Evolutionary conservation across 768 basidiomycete species (phyloP).

Genomic region (Nidula microcarpa): DNA sequence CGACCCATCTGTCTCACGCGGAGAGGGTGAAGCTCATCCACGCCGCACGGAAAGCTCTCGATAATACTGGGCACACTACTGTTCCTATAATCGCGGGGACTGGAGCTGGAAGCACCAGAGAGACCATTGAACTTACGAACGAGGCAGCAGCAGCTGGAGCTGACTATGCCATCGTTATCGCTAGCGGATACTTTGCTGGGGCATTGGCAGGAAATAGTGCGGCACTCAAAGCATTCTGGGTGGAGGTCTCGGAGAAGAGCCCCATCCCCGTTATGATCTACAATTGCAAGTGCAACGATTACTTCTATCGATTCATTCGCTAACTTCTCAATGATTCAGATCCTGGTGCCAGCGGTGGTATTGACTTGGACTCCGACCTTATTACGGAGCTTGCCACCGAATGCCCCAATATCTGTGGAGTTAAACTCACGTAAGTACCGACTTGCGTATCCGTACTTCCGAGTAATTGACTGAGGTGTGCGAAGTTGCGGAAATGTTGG

Average conservation of each 20-base stretch:
- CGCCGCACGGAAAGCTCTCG: conserved; percentile 67
- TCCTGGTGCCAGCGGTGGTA: conserved; percentile 84
- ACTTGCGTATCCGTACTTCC: conserved; percentile 1
- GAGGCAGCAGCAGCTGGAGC: conserved; percentile 85
- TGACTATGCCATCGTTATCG: conserved; percentile 82
- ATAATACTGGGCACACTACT: conserved; percentile 52
- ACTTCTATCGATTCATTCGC: neutral
- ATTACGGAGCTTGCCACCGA: conserved; percentile 76
- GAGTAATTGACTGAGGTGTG: conserved; percentile 3
- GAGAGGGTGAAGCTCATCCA: conserved; percentile 68
- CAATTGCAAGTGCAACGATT: conserved; percentile 59
- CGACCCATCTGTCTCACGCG: conserved; percentile 62
- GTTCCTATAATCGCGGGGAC: conserved; percentile 81
- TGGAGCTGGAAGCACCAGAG: conserved; percentile 79
- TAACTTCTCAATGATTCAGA: conserved; percentile 36
- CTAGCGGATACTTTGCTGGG: conserved; percentile 85
- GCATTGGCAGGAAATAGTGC: conserved; percentile 54
- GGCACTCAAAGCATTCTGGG: conserved; percentile 78
- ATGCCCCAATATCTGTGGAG: conserved; percentile 76
- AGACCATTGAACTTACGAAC: conserved; percentile 69
- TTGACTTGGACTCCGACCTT: conserved; percentile 88
- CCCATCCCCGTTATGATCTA: conserved; percentile 88
- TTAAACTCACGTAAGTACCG: conserved; percentile 79
- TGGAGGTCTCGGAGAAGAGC: conserved; percentile 73
- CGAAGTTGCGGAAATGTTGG: conserved; percentile 86